A percentile compares a stretch with the other conserved stretches of the same genome.
Evolutionary conservation across 768 basidiomycete species (phyloP).

Genomic region (Lactarius indigo): DNA sequence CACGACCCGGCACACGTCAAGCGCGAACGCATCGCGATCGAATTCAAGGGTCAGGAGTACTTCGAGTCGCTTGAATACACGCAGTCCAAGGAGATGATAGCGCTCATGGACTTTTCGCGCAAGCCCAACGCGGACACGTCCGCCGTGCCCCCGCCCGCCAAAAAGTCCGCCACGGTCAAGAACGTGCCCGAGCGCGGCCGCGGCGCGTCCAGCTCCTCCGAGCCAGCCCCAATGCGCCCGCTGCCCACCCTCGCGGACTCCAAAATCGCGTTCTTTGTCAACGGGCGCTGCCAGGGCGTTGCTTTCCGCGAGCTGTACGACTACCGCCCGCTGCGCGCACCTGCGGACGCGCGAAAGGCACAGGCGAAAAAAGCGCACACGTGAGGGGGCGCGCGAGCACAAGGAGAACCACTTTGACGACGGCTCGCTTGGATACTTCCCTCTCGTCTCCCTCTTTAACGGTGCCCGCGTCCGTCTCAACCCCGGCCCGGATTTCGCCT

Average conservation of each 20-base stretch:
- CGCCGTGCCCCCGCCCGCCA: constrained; percentile 51
- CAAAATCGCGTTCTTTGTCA: constrained; percentile 84
- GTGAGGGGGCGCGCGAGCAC: constrained; percentile 64
- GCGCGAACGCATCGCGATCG: constrained; percentile 89
- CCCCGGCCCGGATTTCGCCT: constrained; percentile 83
- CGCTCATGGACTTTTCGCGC: constrained; percentile 68
- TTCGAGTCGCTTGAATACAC: constrained; percentile 92
- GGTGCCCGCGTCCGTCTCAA: constrained; percentile 82
- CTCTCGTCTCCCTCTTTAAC: constrained; percentile 91
- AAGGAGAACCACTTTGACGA: constrained; percentile 89
- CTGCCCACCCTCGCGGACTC: constrained; percentile 71
- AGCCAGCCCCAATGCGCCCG: constrained; percentile 44
- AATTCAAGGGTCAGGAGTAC: constrained; percentile 94
- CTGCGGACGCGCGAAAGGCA: constrained; percentile 56
- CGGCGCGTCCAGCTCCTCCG: constrained; percentile 35
- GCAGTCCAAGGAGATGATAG: constrained; percentile 86
- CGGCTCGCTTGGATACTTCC: constrained; percentile 93
- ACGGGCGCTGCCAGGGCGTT: constrained; percentile 77
- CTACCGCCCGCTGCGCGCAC: constrained; percentile 75
- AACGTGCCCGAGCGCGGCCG: constrained; percentile 57
- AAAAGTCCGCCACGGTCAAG: constrained; percentile 69
- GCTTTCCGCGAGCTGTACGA: constrained; percentile 90
- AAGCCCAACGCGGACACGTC: constrained; percentile 33
- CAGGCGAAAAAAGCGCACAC: constrained; percentile 62
- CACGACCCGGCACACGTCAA: constrained; percentile 80